Percentiles rank a stretch among this genome's conserved stretches.
phyloP scores from a whole-genome alignment of 169 alveolate genomes.

The Toxoplasma gondii region DNA sequence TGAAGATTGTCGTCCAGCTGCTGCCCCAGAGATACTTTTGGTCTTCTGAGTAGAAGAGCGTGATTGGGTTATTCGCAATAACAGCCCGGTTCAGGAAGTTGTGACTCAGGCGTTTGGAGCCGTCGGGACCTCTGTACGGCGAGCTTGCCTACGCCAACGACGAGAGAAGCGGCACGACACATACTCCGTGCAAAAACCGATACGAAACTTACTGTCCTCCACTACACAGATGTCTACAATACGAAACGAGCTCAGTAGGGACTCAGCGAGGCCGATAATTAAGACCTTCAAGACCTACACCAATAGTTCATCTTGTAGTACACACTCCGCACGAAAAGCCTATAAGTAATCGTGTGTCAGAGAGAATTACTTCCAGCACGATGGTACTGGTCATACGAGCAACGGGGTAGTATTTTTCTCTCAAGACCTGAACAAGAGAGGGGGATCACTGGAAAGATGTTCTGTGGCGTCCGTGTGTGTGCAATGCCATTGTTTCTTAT shows the following conservation, averaged over 20 bases:
- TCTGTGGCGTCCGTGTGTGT: no score
- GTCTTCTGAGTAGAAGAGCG: conserved; percentile 68
- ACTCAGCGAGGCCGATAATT: no score
- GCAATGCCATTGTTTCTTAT: no score
- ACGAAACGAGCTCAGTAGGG: neutral
- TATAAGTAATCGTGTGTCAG: no score
- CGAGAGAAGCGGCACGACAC: neutral
- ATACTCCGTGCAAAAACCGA: neutral
- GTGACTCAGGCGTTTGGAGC: conserved; percentile 61
- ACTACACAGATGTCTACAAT: neutral
- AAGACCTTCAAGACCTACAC: no score
- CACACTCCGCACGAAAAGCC: neutral
- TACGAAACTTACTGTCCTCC: neutral
- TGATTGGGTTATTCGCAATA: conserved; percentile 66
- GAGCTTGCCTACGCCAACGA: conserved; percentile 61
- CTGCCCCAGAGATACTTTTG: conserved; percentile 72
- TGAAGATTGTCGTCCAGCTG: conserved; percentile 73
- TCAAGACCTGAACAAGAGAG: no score
- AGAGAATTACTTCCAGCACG: no score
- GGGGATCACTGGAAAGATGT: no score
- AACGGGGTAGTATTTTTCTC: no score
- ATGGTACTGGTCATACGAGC: no score
- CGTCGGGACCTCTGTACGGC: conserved; percentile 60
- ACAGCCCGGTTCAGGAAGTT: conserved; percentile 66
- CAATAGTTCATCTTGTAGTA: neutral